phyloP scores from a whole-genome alignment of 495 filamentous ascomycete genomes.

The Pyronema omphalodes region DNA sequence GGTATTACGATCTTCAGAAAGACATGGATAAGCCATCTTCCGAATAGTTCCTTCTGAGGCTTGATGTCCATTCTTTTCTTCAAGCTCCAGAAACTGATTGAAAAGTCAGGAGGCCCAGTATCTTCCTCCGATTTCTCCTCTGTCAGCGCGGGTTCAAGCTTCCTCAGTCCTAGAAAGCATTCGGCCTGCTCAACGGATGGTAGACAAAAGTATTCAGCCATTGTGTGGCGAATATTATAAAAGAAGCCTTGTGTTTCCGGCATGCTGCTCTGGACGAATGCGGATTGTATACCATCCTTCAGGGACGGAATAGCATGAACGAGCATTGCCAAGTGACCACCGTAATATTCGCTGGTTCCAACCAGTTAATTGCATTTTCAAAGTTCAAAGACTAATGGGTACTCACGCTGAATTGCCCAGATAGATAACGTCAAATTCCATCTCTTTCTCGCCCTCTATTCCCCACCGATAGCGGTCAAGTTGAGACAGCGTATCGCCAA shows the following conservation, averaged over 20 bases:
- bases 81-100: too few species aligned
- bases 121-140: too few species aligned
- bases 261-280: slow-evolving; percentile 1
- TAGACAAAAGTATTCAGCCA: too few species aligned
- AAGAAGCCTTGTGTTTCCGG: neutral
- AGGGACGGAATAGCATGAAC: neutral
- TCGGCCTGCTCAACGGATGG: too few species aligned
- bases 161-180: too few species aligned
- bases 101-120: too few species aligned
- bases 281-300: neutral
- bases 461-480: neutral
- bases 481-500: neutral
- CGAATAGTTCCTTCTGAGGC: too few species aligned
- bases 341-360: neutral
- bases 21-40: too few species aligned
- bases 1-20: too few species aligned
- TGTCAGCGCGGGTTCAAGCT: too few species aligned
- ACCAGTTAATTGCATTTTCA: neutral
- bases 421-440: neutral
- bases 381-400: neutral
- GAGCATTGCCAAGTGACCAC: neutral
- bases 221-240: too few species aligned
- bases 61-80: too few species aligned
- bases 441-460: neutral
- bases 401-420: neutral